Percentiles rank a stretch among this genome's conserved stretches.
These are phyloP conservation scores for Wickerhamomyces pijperi DNA, from an alignment of 805 yeast genomes.

Conservation along the genomic window DNA sequence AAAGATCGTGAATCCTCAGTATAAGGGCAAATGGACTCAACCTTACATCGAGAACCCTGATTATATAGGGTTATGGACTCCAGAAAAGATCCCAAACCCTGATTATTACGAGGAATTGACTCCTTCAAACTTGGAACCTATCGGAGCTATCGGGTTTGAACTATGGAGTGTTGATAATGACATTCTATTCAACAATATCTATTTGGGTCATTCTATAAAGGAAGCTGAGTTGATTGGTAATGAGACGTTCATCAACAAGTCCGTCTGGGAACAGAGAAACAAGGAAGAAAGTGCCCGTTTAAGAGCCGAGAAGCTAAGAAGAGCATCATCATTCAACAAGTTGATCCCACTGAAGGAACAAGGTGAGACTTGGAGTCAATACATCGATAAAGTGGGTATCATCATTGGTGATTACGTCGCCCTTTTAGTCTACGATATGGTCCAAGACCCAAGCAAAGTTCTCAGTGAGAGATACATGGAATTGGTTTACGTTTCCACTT, in stretches of 20 bases:
- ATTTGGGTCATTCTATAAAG: conserved; percentile 70
- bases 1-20: conserved; percentile 52
- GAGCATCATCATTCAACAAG: conserved; percentile 1
- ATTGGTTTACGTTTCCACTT: too few relatives aligned
- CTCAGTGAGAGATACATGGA: neutral
- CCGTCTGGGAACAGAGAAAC: conserved; percentile 33
- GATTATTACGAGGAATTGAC: conserved; percentile 43
- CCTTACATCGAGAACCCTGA: conserved; percentile 64
- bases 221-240: conserved; percentile 86
- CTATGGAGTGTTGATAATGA: conserved; percentile 78
- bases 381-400: neutral
- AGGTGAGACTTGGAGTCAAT: conserved; percentile 1
- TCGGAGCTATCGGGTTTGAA: conserved; percentile 81
- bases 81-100: conserved; percentile 59
- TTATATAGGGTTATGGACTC: conserved; percentile 72
- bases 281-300: neutral
- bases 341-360: conserved; percentile 2
- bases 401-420: conserved; percentile 3
- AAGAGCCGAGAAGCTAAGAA: neutral
- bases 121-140: conserved; percentile 53
- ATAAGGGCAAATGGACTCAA: conserved; percentile 69
- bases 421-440: neutral
- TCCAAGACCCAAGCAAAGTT: neutral
- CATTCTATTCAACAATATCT: conserved; percentile 71
- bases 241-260: conserved; percentile 50